phyloP scores from a whole-genome alignment of 129 eudicot genomes.

The Pseudognaphalium luteoalbum region DNA sequence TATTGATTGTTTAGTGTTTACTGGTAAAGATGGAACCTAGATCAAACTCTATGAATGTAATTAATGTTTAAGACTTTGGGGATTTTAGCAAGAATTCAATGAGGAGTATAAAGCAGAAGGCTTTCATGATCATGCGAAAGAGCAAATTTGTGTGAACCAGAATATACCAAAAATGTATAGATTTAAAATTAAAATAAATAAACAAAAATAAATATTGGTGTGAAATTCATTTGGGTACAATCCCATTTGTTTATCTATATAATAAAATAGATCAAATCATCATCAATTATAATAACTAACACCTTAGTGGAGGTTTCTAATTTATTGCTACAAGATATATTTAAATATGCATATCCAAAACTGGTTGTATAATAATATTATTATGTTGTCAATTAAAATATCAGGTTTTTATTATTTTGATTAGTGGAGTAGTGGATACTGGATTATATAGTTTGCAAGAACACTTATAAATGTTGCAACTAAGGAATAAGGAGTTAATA shows the following conservation, averaged over 20 bases:
- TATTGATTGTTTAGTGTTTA: background rate
- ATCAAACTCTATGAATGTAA: conserved; percentile 12
- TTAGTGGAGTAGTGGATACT: no score
- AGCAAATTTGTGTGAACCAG: conserved; percentile 29
- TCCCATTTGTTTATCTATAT: no score
- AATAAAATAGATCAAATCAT: background rate
- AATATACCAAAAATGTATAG: conserved; percentile 28
- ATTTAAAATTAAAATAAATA: background rate
- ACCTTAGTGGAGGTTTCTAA: no score
- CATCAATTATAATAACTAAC: no score
- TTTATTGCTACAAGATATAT: no score
- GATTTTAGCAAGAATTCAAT: conserved; percentile 4
- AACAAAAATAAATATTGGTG: background rate
- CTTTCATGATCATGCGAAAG: background rate
- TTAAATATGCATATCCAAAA: no score
- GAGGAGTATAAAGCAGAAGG: conserved; percentile 1
- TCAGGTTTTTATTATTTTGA: no score
- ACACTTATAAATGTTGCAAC: no score
- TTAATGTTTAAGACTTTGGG: conserved; percentile 4
- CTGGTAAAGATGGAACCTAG: background rate
- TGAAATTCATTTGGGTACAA: background rate
- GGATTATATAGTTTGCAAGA: no score
- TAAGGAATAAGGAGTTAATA: no score
- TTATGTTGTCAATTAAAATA: no score
- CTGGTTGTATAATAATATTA: no score